Percentiles rank a stretch among this genome's conserved stretches.
These are phyloP conservation scores for Stygiomarasmius scandens DNA, from an alignment of 1,284 basidiomycete genomes.

Conservation along the genomic window DNA sequence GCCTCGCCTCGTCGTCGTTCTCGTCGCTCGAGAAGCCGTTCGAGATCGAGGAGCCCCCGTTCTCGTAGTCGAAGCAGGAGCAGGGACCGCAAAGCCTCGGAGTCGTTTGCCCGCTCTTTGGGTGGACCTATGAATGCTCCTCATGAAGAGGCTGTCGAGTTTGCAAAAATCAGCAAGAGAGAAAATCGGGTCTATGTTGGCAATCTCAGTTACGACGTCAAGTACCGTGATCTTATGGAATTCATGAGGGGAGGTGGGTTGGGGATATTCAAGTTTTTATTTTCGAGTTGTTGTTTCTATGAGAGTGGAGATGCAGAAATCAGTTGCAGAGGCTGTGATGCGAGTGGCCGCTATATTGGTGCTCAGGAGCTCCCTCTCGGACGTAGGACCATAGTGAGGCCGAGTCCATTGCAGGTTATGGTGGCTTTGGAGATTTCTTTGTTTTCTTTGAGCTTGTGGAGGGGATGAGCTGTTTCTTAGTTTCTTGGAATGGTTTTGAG, in stretches of 20 bases:
- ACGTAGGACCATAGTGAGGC: not conserved
- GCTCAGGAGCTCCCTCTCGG: not conserved
- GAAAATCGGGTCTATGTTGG: constrained; percentile 98
- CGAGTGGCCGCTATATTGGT: not conserved
- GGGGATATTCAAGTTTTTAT: constrained; percentile 27
- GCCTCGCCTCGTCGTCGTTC: constrained; percentile 63
- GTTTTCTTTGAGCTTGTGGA: constrained; percentile 18
- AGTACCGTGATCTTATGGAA: constrained; percentile 96
- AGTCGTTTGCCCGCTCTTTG: constrained; percentile 75
- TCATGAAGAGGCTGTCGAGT: constrained; percentile 86
- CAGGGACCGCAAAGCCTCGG: constrained; percentile 60
- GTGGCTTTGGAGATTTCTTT: constrained; percentile 19
- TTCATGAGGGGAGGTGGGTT: constrained; percentile 94
- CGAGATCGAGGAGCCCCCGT: constrained; percentile 53
- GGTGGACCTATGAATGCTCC: constrained; percentile 92
- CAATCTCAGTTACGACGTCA: constrained; percentile 97
- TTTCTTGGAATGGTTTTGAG: constrained; percentile 57
- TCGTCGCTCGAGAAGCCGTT: constrained; percentile 57
- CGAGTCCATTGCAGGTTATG: constrained; percentile 4
- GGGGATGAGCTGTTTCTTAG: constrained; percentile 42
- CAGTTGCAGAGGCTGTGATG: not conserved
- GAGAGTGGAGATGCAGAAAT: constrained; percentile 1
- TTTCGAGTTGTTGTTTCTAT: constrained; percentile 34
- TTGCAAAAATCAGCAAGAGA: constrained; percentile 91
- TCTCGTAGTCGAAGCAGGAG: constrained; percentile 65